Conservation (phyloP, 129 eudicot species). For the Chrysanthemum lavandulifolium region DNA sequence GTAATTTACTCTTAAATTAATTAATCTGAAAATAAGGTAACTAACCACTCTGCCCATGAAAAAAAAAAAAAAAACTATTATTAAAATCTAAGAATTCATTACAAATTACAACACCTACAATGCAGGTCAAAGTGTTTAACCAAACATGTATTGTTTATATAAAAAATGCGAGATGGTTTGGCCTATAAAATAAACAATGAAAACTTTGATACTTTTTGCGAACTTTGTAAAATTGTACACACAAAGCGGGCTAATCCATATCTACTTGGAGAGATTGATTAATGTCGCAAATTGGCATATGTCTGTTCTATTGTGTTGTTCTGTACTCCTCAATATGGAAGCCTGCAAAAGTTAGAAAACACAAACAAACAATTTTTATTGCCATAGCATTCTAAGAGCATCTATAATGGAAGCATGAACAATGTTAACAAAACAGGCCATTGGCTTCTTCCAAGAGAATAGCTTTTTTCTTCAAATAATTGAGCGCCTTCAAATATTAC, state of each 20-base stretch:
- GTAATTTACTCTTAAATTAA: too few species aligned
- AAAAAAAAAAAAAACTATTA: not conserved
- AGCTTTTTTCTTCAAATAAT: too few species aligned
- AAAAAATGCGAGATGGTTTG: not conserved
- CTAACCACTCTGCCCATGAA: too few species aligned
- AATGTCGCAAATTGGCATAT: slow-evolving; percentile 70
- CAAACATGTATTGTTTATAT: not conserved
- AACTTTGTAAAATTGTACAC: slow-evolving; percentile 2
- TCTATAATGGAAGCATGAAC: too few species aligned
- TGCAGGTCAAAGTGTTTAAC: not conserved
- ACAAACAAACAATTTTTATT: not conserved
- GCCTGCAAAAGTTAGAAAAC: slow-evolving; percentile 42
- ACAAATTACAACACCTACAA: not conserved
- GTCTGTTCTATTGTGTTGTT: slow-evolving; percentile 38
- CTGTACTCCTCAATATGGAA: slow-evolving; percentile 61
- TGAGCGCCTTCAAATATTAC: too few species aligned
- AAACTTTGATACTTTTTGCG: not conserved
- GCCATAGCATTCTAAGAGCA: not conserved
- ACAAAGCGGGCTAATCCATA: not conserved
- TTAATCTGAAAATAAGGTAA: too few species aligned
- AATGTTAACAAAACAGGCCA: too few species aligned
- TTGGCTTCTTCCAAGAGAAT: too few species aligned
- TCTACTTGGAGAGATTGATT: slow-evolving; percentile 42
- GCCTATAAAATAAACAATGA: not conserved
- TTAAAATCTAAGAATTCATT: not conserved